Evolutionary conservation across 257 asterid species (phyloP).

Genomic region (Petunia secreta): DNA sequence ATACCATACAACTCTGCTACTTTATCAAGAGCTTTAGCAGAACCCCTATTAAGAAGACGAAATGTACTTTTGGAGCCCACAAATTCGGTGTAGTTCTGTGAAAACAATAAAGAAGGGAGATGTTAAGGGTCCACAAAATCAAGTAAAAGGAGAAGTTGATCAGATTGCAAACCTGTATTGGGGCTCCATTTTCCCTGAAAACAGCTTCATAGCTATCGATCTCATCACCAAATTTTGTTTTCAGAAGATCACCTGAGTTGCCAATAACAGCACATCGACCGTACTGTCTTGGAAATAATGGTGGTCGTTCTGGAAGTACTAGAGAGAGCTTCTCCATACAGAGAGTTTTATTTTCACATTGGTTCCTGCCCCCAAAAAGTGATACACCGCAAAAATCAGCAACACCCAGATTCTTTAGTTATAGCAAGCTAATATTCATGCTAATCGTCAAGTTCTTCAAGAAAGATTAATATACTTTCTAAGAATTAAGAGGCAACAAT

Average conservation of each 20-base stretch:
- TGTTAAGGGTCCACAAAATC: slow-evolving; percentile 30
- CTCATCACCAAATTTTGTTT: slow-evolving; percentile 88
- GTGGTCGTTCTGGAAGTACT: slow-evolving; percentile 89
- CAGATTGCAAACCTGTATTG: slow-evolving; percentile 63
- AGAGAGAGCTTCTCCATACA: slow-evolving; percentile 91
- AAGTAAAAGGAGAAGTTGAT: slow-evolving; percentile 16
- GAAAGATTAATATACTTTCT: background rate
- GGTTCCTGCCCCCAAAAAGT: slow-evolving; percentile 58
- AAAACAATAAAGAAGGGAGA: slow-evolving; percentile 29
- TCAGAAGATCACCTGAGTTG: slow-evolving; percentile 94
- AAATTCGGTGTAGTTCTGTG: slow-evolving; percentile 80
- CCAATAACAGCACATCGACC: slow-evolving; percentile 96
- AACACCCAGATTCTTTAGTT: slow-evolving; percentile 15
- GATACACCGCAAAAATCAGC: slow-evolving; percentile 13
- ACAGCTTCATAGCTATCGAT: slow-evolving; percentile 84
- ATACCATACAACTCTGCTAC: slow-evolving; percentile 97
- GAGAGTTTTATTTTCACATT: slow-evolving; percentile 73
- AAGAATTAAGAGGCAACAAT: background rate
- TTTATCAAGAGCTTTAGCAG: slow-evolving; percentile 99
- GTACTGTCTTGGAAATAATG: slow-evolving; percentile 76
- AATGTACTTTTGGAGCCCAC: slow-evolving; percentile 95
- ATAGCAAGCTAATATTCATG: slow-evolving; percentile 2
- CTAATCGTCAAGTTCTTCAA: background rate
- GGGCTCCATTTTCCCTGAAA: slow-evolving; percentile 96
- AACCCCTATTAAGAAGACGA: slow-evolving; percentile 97